Base-by-base conservation (phyloP, 768 basidiomycete genomes). In the Suillus placidus region DNA sequence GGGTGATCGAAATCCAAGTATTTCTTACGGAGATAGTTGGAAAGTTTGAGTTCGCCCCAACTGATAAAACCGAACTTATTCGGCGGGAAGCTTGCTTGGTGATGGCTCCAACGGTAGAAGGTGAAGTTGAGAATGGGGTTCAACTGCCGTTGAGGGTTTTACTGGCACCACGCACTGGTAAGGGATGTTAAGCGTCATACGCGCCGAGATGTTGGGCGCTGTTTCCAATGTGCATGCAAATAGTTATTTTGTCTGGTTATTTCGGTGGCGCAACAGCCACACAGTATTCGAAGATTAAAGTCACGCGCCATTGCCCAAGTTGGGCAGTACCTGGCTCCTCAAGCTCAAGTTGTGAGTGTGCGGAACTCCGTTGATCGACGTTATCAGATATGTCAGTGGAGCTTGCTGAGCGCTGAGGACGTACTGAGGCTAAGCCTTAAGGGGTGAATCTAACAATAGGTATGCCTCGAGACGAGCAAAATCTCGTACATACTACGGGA, bases 21-120 rank as follows among this genome's bases (percentile, higher is more conserved):
- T 87, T 90, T 73, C 70, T 88, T n/a, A 80, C 84, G 30, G 86
- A 87, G 69, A 76, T 87, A 26, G 64, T 88, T 47, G 73, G 79
- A 40, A 79, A 83, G 68, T 87, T 89, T 68, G 83, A 88, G 67
- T 85, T 88, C 66, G 66, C 70, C 49, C 70, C 72, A 63, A 78
- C 77, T 20, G 73, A 76, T 5, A 71, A 69, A 26, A 64, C 70
- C 26, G 68, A 73, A 49, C 71, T 63, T 42, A 64, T 83, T 42
- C 61, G 71, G 16, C 71, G 78, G 26, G 75, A 75, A 43, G 67
- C 73, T 23, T 73, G 74, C 32, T 12, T 69, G 6, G 67, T 78
- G 37, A 78, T 81, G 79, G 60, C 69, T 35, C 80, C 80, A n/a
- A 78, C 71, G 8, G 66, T 80, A 18, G 72, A 76, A 9, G 79